Base-by-base conservation (phyloP, 495 filamentous ascomycete genomes). In the Achaetomiella virescens region DNA sequence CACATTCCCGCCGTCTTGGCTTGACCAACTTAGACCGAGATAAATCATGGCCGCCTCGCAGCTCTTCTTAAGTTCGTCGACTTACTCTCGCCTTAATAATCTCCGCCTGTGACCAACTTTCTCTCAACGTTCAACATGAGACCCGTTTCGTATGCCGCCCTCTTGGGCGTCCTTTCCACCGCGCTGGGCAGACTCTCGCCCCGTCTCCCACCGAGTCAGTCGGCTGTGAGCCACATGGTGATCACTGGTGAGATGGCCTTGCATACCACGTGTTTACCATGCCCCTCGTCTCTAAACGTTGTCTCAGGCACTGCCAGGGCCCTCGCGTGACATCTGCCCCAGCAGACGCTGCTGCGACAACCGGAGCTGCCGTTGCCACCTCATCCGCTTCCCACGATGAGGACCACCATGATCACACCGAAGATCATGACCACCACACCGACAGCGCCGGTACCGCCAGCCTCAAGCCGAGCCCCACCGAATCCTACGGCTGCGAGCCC, bases 161-260 rank as follows among this genome's bases (percentile, higher is more conserved):
- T 55, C 49, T 24, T 66, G 46, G 58, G 61, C 22, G 52, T 68
- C 9, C 25, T 65, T 9, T 50, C 61, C 51, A 41, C 54, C 33
- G 58, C 62, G 7, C 54, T 57, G 67, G 54, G 8, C 52, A 58
- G 42, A 61, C 59, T 8, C 58, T 66, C 25, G 58, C 50, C 7
- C 67, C 70, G 9, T 72, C 70, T 1, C 70, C 71, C 11, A 74
- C 71, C 40, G 63, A 64, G 50, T 71, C 68, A 6, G 43, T 66
- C 31, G 71, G 71, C 36, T 74, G 68, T 38, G 63, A 62, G 20
- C 47, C 68, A 37, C 70, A 74, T 44, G 66, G 56, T 36, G 71
- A 74, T 52, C 70, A 72, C 58, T 73, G 71, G 71, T 70, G 54
- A 29, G 57, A n/a, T n/a, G n/a, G 50, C 10, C 18, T n/a, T 38